phyloP scores from a whole-genome alignment of 2,329 filamentous ascomycete genomes.

The Phialophora verrucosa region DNA sequence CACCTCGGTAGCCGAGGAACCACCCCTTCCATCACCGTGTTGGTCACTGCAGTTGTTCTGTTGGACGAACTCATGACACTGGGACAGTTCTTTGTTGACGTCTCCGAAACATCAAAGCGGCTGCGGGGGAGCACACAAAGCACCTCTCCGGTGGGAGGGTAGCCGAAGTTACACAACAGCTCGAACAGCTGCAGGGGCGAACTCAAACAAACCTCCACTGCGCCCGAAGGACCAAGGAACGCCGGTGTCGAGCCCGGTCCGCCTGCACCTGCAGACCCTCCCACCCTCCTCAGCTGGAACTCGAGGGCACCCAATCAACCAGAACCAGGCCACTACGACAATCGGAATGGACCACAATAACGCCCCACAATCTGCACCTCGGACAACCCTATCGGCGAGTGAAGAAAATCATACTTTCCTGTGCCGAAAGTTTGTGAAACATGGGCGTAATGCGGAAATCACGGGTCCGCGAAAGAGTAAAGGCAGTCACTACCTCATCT shows the following conservation, averaged over 20 bases:
- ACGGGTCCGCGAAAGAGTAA: not conserved
- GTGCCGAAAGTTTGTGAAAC: not conserved
- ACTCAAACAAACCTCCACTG: not conserved
- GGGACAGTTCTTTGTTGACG: not conserved
- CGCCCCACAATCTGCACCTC: not conserved
- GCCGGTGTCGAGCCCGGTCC: not conserved
- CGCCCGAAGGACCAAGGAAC: not conserved
- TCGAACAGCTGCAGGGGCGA: constrained; percentile 1
- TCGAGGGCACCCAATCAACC: not conserved
- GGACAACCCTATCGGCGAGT: not conserved
- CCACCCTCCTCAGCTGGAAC: not conserved
- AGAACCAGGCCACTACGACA: not conserved
- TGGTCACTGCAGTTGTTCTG: not conserved
- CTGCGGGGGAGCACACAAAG: constrained; percentile 2
- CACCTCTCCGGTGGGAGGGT: not conserved
- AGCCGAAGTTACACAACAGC: constrained; percentile 1
- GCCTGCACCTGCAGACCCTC: constrained; percentile 7
- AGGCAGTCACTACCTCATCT: constrained; percentile 2
- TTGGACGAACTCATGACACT: not conserved
- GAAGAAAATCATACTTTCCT: not conserved
- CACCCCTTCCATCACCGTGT: not conserved
- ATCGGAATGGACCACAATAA: not conserved
- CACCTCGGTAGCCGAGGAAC: not conserved
- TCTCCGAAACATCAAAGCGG: not conserved
- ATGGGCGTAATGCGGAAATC: not conserved